Base-by-base conservation (phyloP, 176 grass and related monocot genomes). In the Musa schizocarpa region DNA sequence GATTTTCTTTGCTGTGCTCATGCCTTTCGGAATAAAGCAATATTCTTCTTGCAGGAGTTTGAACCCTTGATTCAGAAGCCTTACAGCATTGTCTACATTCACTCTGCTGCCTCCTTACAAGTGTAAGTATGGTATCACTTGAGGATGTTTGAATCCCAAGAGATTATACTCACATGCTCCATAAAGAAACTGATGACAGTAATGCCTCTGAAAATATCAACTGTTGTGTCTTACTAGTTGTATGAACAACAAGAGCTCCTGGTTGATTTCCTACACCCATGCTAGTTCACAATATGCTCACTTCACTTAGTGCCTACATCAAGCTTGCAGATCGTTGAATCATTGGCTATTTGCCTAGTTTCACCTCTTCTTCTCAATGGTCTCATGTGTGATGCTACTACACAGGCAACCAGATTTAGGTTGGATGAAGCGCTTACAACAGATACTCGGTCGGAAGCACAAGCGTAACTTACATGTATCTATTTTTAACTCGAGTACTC, bases 51-150 rank as follows among this genome's bases (percentile, higher is more conserved):
- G 50, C 75, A 98, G 95, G 90, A 98, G 70, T 98, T 98, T 84
- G 95, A 98, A 72, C 86, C 86, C 21, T 85, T 93, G 80, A 98
- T 98, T 79, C 90, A 98, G 80, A 98, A 94, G 86, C 90, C 95
- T 76, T 94, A 91, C 53, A 79, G 88, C 16, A 91, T 98, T 81
- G 90, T 93, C 68, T 93, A 98, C 78, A 84, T 98, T 56, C 95
- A 98, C 67, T 94, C 90, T 50, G 90, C 90, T 43, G 90, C 95
- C 59, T 93, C 86, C 9, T 81, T 98, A 68, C 90, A 98, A 65
- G 74, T 84, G 95, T 98, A 91, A 83, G 88, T 43, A 68, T 48
- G 12, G 25, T 68, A 9, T 68, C 13, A 68, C 43, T 48, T 68
- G 26, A 20, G 4, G 9, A n/a, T 26, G 11, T 27, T 65, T 22